These are phyloP conservation scores for Antitrichia curtipendula DNA, from an alignment of 225 moss, liverwort and hornwort species.

Conservation along the genomic window DNA sequence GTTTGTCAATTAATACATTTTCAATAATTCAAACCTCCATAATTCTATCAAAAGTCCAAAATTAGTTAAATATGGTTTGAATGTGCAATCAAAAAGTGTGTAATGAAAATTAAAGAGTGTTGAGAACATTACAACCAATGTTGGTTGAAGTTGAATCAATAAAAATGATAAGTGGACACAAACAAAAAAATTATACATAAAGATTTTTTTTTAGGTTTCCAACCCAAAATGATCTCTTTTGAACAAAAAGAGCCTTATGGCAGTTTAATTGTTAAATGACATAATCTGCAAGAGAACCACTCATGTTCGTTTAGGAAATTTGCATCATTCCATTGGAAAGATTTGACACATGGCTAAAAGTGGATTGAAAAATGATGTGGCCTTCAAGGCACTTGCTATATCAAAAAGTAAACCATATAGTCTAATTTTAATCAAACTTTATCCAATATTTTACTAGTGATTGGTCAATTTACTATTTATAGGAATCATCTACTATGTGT, in stretches of 20 bases:
- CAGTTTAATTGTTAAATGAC: not conserved
- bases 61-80: too few species aligned
- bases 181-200: rapidly evolving
- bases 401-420: not conserved
- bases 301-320: not conserved
- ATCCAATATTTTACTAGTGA: not conserved
- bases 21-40: too few species aligned
- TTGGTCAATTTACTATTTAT: not conserved
- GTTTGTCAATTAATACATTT: too few species aligned
- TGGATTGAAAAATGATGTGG: not conserved
- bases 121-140: not conserved
- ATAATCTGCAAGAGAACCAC: not conserved
- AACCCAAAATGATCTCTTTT: not conserved
- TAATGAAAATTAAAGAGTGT: not conserved
- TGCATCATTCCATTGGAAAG: not conserved
- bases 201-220: not conserved
- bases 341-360: not conserved
- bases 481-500: not conserved
- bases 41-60: too few species aligned
- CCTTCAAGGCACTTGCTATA: not conserved
- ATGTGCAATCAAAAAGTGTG: not conserved
- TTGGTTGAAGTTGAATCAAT: not conserved
- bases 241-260: not conserved
- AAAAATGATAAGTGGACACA: not conserved
- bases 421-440: not conserved